These are phyloP conservation scores for Lentinula raphanica DNA, from an alignment of 768 basidiomycete genomes.

Conservation along the genomic window DNA sequence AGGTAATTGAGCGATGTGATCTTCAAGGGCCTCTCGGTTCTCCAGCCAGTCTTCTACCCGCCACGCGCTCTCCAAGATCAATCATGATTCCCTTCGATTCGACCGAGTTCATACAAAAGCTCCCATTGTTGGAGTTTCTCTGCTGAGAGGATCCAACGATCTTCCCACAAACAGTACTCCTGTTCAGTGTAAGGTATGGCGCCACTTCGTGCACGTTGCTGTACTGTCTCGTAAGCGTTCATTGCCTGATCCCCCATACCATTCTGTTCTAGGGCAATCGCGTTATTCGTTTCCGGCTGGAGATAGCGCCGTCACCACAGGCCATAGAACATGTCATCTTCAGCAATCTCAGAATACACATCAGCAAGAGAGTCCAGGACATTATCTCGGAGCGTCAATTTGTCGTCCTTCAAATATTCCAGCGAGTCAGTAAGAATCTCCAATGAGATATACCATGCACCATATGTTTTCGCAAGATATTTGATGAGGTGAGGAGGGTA, in stretches of 20 bases:
- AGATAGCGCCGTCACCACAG: conserved; percentile 87
- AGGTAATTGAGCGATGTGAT: conserved; percentile 71
- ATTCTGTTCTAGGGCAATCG: conserved; percentile 87
- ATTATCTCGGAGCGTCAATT: conserved; percentile 72
- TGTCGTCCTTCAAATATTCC: conserved; percentile 75
- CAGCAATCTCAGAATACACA: conserved; percentile 90
- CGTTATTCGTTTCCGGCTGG: conserved; percentile 86
- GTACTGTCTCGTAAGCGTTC: conserved; percentile 83
- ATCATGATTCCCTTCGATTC: conserved; percentile 86
- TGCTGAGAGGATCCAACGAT: conserved; percentile 95
- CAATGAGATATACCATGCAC: conserved; percentile 89
- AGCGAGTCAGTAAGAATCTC: conserved; percentile 83
- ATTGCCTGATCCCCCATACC: conserved; percentile 96
- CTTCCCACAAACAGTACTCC: conserved; percentile 98
- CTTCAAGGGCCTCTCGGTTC: conserved; percentile 71
- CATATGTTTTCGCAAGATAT: conserved; percentile 92
- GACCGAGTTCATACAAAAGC: conserved; percentile 83
- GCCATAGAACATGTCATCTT: conserved; percentile 97
- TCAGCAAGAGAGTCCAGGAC: conserved; percentile 90
- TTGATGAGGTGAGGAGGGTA: conserved; percentile 94
- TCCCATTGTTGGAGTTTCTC: conserved; percentile 99
- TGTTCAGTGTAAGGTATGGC: conserved; percentile 86
- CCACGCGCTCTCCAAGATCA: conserved; percentile 95
- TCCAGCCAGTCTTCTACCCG: conserved; percentile 88
- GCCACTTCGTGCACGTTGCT: conserved; percentile 76